Evolutionary conservation across 257 asterid genomes (phyloP).

Genomic region (Jaltomata sinuosa): DNA sequence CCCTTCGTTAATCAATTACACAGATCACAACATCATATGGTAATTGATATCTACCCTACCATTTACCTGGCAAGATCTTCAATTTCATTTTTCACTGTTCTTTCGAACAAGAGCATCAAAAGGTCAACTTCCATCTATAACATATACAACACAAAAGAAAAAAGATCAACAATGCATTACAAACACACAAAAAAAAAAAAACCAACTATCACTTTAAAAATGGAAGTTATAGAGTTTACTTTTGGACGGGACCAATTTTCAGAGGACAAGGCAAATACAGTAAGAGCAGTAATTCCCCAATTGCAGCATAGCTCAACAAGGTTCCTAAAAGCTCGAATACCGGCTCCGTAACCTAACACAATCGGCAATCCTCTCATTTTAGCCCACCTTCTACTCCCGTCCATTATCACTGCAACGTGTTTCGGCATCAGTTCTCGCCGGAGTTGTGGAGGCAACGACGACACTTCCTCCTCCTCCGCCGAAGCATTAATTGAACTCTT

Average conservation of each 20-base stretch:
- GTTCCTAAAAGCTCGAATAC: constrained; percentile 26
- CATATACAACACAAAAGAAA: background rate
- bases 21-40: too few relatives aligned
- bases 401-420: constrained; percentile 49
- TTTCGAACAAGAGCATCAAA: constrained; percentile 22
- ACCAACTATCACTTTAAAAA: background rate
- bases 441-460: constrained; percentile 5
- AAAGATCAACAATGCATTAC: background rate
- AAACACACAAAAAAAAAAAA: background rate
- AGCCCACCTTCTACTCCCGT: constrained; percentile 66
- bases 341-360: constrained; percentile 45
- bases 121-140: constrained; percentile 19
- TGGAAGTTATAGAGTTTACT: constrained; percentile 14
- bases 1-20: too few relatives aligned
- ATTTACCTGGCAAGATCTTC: constrained; percentile 6
- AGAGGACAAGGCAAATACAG: constrained; percentile 58
- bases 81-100: constrained; percentile 2
- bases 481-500: too few relatives aligned
- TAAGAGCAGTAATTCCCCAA: constrained; percentile 44
- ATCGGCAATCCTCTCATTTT: constrained; percentile 30
- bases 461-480: background rate
- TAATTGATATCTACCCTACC: background rate
- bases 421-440: constrained; percentile 17
- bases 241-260: constrained; percentile 66
- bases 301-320: constrained; percentile 32